Base-by-base conservation (phyloP, 176 grass and related monocot species). In the Triticum monococcum region DNA sequence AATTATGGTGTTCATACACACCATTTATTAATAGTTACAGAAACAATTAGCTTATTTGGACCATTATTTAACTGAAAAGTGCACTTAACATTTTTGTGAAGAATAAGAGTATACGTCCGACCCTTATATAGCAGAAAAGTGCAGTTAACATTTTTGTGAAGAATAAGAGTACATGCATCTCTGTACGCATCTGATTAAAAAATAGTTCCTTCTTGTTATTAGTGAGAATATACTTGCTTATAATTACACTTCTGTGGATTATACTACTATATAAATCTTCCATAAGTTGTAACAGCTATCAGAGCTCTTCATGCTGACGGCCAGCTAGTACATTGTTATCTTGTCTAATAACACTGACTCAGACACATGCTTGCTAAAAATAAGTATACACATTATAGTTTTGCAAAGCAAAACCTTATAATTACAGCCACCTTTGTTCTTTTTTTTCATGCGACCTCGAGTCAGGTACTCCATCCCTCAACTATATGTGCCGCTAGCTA, bases 261-360 rank as follows among this genome's bases (percentile, higher is more conserved):
- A 20, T 59, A 24, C 8, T 12, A 11, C 4, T 14, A 0, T 41
- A 41, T 41, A 16, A 50, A 50, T 50, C 31, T 85, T 61, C 56
- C 83, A 71, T 24, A 87, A 79, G 18, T 36, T 86, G 63, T 35
- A 64, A 77, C 30, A 86, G 76, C 26, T 25, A 74, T 72, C 68
- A 63, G 33, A 69, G 12, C 22, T 43, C 22, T 59, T 41, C 1
- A 3, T 75, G 23, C 31, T 68, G 40, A 25, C 77, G 14, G 14
- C 63, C 61, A 70, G 35, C 9, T 22, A 82, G 40, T 3, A 41
- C 11, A 5, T 66, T 63, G 14, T 61, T 33, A 60, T 57, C 78
- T 28, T 65, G 63, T 72, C 37, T 45, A 40, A n/a, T 60, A 79
- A 4, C 1, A 3, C 71, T 76, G 25, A 26, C 50, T 84, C 65